Evolutionary conservation across 345 rosid genomes (phyloP), one percentile per base, ranked within the genome.

Genomic region (Populus euphratica): DNA sequence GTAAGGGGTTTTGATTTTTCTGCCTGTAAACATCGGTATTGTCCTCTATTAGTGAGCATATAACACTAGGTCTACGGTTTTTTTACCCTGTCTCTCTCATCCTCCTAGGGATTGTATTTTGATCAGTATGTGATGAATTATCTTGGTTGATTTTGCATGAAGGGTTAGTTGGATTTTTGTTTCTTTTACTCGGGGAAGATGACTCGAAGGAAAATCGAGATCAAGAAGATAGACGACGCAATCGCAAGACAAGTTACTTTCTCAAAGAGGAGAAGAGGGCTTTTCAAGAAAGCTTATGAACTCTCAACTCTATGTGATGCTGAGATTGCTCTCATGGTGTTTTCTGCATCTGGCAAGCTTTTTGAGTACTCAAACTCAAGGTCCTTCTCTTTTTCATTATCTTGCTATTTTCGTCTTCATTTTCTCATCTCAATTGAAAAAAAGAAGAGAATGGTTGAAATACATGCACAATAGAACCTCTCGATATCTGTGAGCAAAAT

Each of bases 301-400:
- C 87, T 85, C 31, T 79, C 87, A 20, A 81, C 81, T n/a, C 86
- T 85, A 20, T 87, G 89, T 50, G 89, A 87, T 77, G 89, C 82
- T 67, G 85, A 87, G 73, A 71, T 85, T 50, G 87, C 81, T 65
- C 80, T 83, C 41, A 14, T 81, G 0, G 85, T 83, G 39, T 81
- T 85, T 47, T 83, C 87, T n/a, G 73, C 81, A 14, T 69, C 86
- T 27, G 87, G 86, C 63, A 85, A 79, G 77, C 83, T 81, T 74
- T 81, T 69, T 70, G 87, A 87, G 11, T 83, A 79, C 77, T 78
- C 85, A 43, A 85, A 79, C 76, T 77, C 88, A 44, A 87, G 89
- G 89, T 86, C 38, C 21, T 9, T 52, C 16, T 39, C 33, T 7
- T 31, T 18, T 2, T 47, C 11, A 17, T 5, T 23, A 11, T 47